phyloP scores from a whole-genome alignment of 441 rosid genomes.

The Caryocar brasiliense region DNA sequence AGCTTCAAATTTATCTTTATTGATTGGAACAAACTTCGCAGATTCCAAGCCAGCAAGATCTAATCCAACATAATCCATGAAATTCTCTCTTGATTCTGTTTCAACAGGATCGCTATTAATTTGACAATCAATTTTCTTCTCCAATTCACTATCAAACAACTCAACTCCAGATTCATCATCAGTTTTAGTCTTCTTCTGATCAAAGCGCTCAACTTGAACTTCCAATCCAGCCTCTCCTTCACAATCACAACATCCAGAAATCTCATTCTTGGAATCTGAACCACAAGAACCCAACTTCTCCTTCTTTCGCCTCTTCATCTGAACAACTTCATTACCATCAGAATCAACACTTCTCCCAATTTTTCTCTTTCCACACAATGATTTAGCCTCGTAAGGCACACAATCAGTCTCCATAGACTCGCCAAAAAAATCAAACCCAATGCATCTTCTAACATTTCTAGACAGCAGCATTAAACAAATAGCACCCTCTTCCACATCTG shows the following conservation, averaged over 20 bases:
- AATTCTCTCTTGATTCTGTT: constrained; percentile 9
- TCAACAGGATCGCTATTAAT: constrained; percentile 1
- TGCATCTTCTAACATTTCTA: constrained; percentile 18
- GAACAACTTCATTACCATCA: constrained; percentile 9
- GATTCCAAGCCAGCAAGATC: constrained; percentile 11
- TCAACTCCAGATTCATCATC: constrained; percentile 11
- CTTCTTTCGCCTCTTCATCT: constrained; percentile 12
- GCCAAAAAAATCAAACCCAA: constrained; percentile 14
- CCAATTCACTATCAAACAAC: constrained; percentile 6
- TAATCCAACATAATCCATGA: constrained; percentile 9
- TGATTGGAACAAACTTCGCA: constrained; percentile 7
- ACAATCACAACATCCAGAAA: constrained; percentile 9
- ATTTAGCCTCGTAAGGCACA: constrained; percentile 16
- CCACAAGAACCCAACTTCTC: constrained; percentile 10
- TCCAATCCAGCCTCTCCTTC: constrained; percentile 9
- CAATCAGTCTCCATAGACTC: constrained; percentile 25
- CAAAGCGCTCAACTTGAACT: constrained; percentile 6
- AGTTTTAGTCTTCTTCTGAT: constrained; percentile 4
- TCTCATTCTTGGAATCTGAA: constrained; percentile 21
- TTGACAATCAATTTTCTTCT: constrained; percentile 4
- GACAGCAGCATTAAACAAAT: constrained; percentile 53
- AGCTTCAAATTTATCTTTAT: constrained; percentile 6
- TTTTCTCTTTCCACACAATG: constrained; percentile 5
- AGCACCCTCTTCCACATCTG: constrained; percentile 45
- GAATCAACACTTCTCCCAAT: neutral